Percentiles rank a stretch among this genome's conserved stretches.
Evolutionary conservation across 805 yeast genomes (phyloP).

Genomic region (Pichia deserticola): DNA sequence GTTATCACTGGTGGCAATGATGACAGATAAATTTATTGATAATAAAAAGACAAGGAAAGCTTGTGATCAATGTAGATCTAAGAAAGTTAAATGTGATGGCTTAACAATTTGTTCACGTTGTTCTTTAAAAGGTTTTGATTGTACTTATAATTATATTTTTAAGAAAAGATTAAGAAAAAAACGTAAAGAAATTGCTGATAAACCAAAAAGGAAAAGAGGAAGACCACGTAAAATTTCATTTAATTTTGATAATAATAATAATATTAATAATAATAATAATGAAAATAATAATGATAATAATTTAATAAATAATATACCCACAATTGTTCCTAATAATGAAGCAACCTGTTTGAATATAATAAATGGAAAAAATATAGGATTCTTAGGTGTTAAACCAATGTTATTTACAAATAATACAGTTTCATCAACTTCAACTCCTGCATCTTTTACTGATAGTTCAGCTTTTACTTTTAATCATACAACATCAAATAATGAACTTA

Average conservation of each 20-base stretch:
- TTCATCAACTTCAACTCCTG: background rate
- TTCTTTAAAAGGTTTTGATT: constrained; percentile 24
- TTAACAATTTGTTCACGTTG: constrained; percentile 37
- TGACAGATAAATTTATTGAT: background rate
- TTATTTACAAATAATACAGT: background rate
- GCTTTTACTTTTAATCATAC: background rate
- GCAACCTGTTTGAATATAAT: background rate
- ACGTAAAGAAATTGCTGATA: background rate
- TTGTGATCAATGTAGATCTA: constrained; percentile 41
- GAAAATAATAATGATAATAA: too few species aligned
- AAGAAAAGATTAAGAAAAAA: constrained; percentile 19
- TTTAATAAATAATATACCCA: too few species aligned
- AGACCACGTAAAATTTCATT: constrained; percentile 7
- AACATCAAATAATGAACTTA: too few species aligned
- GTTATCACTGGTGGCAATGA: too few species aligned
- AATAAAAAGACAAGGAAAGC: constrained; percentile 34
- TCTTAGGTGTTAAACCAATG: background rate
- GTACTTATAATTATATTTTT: constrained; percentile 31
- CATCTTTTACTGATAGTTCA: background rate
- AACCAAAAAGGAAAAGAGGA: constrained; percentile 9
- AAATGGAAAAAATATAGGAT: background rate
- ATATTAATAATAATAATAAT: background rate
- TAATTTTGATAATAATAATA: too few species aligned
- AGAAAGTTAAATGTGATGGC: constrained; percentile 49
- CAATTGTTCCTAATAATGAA: too few species aligned